Percentiles rank a stretch among this genome's conserved stretches.
These are phyloP conservation scores for Saraca asoca DNA, from an alignment of 331 rosid species.

Conservation along the genomic window DNA sequence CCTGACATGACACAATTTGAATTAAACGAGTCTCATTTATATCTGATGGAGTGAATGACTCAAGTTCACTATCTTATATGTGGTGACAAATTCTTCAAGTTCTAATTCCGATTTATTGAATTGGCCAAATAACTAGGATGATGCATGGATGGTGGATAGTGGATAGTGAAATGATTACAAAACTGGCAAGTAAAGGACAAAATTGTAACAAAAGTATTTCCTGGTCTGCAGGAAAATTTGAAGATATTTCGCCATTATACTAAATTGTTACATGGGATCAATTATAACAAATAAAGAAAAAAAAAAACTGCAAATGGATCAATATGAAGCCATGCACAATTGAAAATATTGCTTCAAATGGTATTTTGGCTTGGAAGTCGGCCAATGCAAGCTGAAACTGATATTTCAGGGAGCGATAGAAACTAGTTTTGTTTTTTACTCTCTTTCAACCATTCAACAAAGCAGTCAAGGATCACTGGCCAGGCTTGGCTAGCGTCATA, in stretches of 20 bases:
- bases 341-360: constrained; percentile 39
- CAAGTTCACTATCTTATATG: no score
- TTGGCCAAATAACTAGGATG: constrained; percentile 11
- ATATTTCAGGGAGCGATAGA: constrained; percentile 21
- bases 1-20: no score
- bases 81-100: background rate
- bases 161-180: background rate
- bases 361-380: constrained; percentile 32
- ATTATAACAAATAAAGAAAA: constrained; percentile 25
- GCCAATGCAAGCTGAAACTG: constrained; percentile 24
- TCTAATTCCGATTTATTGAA: background rate
- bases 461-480: constrained; percentile 66
- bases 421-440: constrained; percentile 31
- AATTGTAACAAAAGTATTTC: constrained; percentile 33
- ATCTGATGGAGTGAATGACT: no score
- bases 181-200: constrained; percentile 15
- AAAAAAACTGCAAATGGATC: constrained; percentile 39
- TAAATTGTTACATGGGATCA: constrained; percentile 34
- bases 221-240: constrained; percentile 26
- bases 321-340: constrained; percentile 45
- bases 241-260: constrained; percentile 34
- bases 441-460: constrained; percentile 69
- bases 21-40: no score
- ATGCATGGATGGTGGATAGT: constrained; percentile 5
- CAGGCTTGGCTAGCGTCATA: constrained; percentile 63